phyloP scores from a whole-genome alignment of 2,329 filamentous ascomycete genomes.

The Capronia americana region DNA sequence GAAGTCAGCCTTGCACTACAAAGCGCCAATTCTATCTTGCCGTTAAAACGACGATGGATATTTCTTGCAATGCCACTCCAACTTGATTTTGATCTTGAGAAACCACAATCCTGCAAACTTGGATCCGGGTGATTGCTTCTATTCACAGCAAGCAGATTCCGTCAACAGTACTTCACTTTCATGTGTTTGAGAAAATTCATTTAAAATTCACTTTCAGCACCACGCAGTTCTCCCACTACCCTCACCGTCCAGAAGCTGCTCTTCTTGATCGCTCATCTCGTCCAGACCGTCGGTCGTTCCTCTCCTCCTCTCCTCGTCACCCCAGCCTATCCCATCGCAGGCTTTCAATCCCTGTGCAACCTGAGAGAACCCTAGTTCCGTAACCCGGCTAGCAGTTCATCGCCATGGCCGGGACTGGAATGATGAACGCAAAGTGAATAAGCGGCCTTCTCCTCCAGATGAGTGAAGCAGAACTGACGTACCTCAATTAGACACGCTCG shows the following conservation, averaged over 20 bases:
- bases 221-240: neutral
- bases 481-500: constrained; percentile 16
- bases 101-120: neutral
- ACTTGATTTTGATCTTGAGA: neutral
- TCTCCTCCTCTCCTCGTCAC: neutral
- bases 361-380: neutral
- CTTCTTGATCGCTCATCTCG: neutral
- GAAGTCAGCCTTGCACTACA: neutral
- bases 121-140: neutral
- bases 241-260: neutral
- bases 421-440: constrained; percentile 6
- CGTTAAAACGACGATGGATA: neutral
- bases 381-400: neutral
- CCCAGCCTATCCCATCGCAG: neutral
- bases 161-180: neutral
- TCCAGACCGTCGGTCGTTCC: too few relatives aligned
- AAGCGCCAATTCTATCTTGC: neutral
- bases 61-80: neutral
- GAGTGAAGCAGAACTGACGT: neutral
- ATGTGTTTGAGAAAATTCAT: neutral
- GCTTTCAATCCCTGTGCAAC: neutral
- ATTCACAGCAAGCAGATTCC: neutral
- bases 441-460: neutral
- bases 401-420: neutral
- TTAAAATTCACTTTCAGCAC: neutral